A percentile compares a stretch with the other conserved stretches of the same genome.
phyloP scores from a whole-genome alignment of 495 filamentous ascomycete genomes.

The Lasiosphaeria hispida region DNA sequence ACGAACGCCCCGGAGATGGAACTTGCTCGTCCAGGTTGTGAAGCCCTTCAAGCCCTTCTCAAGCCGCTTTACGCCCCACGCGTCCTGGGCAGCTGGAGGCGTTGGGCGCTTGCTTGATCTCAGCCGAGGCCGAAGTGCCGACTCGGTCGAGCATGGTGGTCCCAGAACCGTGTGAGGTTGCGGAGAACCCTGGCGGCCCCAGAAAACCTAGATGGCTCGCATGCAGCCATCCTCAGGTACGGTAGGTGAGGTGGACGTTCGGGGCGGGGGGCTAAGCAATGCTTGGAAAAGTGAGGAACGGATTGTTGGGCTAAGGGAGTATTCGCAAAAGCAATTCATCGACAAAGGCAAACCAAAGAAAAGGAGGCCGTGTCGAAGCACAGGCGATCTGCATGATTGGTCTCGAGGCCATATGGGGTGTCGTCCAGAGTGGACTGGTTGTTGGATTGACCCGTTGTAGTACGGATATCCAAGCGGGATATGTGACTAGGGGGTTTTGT shows the following conservation, averaged over 20 bases:
- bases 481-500: too few species aligned
- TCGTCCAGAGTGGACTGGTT: too few species aligned
- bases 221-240: constrained; percentile 10
- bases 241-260: not conserved
- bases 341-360: too few species aligned
- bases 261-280: constrained; percentile 1
- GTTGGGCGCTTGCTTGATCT: not conserved
- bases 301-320: not conserved
- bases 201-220: constrained; percentile 10
- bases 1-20: not conserved
- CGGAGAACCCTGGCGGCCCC: constrained; percentile 25
- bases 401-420: too few species aligned
- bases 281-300: not conserved
- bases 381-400: too few species aligned
- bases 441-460: too few species aligned
- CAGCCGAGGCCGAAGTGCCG: not conserved
- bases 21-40: not conserved
- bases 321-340: not conserved
- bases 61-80: not conserved
- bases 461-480: too few species aligned
- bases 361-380: too few species aligned
- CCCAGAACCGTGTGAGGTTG: constrained; percentile 17
- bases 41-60: not conserved
- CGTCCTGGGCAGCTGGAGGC: not conserved
- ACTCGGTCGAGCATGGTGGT: constrained; percentile 1